Conservation (phyloP, 768 basidiomycete genomes). For the Termitomyces sp. region DNA sequence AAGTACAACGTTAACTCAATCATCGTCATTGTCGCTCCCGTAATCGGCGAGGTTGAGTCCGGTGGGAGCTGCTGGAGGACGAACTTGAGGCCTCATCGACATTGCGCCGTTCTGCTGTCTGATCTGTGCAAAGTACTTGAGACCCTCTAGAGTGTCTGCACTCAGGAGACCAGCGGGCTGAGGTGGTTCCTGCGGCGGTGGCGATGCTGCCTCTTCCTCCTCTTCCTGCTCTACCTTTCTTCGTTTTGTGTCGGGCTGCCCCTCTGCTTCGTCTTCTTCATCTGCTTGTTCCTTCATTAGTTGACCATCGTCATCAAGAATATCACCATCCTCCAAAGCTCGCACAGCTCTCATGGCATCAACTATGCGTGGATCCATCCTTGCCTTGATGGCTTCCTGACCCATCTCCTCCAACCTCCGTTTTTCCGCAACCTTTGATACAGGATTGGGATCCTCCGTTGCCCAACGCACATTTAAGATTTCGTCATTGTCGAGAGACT, state of each 20-base stretch:
- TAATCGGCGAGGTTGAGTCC: conserved; percentile 69
- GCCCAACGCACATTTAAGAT: conserved; percentile 99
- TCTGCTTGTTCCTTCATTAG: conserved; percentile 22
- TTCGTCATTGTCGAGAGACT: conserved; percentile 95
- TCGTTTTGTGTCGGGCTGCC: conserved; percentile 28
- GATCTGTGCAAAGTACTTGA: conserved; percentile 90
- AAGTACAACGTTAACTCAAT: background rate
- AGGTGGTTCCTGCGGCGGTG: conserved; percentile 23
- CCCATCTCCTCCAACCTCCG: conserved; percentile 79
- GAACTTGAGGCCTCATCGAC: conserved; percentile 20
- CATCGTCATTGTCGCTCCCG: conserved; percentile 65
- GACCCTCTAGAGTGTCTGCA: conserved; percentile 80
- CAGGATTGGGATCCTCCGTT: conserved; percentile 97
- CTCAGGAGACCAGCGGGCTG: conserved; percentile 60
- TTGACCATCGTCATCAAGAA: conserved; percentile 33
- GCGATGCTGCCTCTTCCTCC: conserved; percentile 12
- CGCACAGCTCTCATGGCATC: conserved; percentile 84
- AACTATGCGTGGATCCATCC: conserved; percentile 83
- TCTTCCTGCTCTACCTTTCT: conserved; percentile 24
- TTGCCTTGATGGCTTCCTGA: conserved; percentile 76
- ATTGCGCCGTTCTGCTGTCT: conserved; percentile 55
- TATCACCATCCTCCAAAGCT: conserved; percentile 80
- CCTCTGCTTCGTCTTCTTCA: conserved; percentile 27
- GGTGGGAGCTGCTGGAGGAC: conserved; percentile 27
- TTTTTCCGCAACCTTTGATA: conserved; percentile 82